Conservation (phyloP, 2,329 filamentous ascomycete genomes). For the Hypoxylon sp. region DNA sequence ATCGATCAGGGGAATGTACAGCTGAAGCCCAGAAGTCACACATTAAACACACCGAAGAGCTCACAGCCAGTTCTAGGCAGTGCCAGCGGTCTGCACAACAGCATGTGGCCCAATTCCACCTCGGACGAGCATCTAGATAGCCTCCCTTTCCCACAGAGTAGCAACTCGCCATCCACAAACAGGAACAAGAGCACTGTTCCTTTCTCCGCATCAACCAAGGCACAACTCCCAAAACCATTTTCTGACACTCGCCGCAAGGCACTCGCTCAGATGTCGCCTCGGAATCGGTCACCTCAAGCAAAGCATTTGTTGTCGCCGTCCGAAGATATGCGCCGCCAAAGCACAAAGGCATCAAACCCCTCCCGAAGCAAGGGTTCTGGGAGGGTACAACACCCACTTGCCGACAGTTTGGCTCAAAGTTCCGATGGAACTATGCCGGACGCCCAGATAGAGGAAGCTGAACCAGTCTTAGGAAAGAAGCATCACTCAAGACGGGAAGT, state of each 20-base stretch:
- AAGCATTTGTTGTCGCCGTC: too few relatives aligned
- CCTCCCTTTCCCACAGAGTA: slow-evolving; percentile 20
- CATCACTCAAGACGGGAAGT: background rate
- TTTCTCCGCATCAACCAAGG: slow-evolving; percentile 10
- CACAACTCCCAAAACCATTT: slow-evolving; percentile 23
- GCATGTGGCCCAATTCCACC: too few relatives aligned
- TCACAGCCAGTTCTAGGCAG: too few relatives aligned
- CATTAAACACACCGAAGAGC: too few relatives aligned
- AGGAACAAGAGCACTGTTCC: slow-evolving; percentile 1
- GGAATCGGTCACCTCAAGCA: background rate
- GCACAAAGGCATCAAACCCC: too few relatives aligned
- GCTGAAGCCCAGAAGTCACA: too few relatives aligned
- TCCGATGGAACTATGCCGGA: slow-evolving; percentile 11
- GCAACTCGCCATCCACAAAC: background rate
- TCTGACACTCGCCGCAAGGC: slow-evolving; percentile 24
- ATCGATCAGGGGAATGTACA: too few relatives aligned
- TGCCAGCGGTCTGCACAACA: too few relatives aligned
- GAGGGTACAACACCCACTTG: background rate
- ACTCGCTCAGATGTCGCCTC: slow-evolving; percentile 19
- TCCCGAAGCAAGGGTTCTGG: too few relatives aligned
- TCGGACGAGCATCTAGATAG: too few relatives aligned
- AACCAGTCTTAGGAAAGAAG: slow-evolving; percentile 2
- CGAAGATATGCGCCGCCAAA: too few relatives aligned
- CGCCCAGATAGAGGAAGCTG: background rate
- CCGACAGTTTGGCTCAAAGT: background rate